Percentiles rank a stretch among this genome's conserved stretches.
Conservation (phyloP, 495 filamentous ascomycete species). For the Copromyces sp. region DNA sequence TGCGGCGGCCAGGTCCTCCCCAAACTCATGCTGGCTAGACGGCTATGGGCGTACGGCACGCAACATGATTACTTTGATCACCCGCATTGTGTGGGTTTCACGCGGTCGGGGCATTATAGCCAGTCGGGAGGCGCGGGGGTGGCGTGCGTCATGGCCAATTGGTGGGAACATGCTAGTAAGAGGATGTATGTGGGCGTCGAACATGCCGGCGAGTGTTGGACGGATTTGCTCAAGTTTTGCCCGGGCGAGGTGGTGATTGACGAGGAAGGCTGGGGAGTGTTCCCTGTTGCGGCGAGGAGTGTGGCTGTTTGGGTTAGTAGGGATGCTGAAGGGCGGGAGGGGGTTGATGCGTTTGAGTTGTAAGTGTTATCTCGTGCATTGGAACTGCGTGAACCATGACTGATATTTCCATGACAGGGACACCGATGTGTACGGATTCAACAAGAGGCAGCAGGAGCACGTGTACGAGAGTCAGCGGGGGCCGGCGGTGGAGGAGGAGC, state of each 20-base stretch:
- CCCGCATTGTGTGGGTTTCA: slow-evolving; percentile 57
- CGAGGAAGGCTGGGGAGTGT: slow-evolving; percentile 44
- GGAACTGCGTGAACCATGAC: not conserved
- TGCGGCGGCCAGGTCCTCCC: slow-evolving; percentile 48
- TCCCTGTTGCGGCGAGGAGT: slow-evolving; percentile 41
- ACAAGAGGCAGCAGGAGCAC: not conserved
- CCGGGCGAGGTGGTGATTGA: slow-evolving; percentile 41
- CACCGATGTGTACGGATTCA: not conserved
- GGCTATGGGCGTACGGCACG: slow-evolving; percentile 59
- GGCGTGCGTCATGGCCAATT: slow-evolving; percentile 52
- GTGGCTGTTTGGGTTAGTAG: slow-evolving; percentile 54
- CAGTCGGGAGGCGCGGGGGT: slow-evolving; percentile 33
- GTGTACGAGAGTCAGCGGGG: not conserved
- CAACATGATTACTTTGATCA: slow-evolving; percentile 63
- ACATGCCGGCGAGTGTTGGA: slow-evolving; percentile 50
- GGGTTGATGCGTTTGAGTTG: slow-evolving; percentile 21
- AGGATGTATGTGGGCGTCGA: slow-evolving; percentile 53
- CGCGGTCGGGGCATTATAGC: slow-evolving; percentile 36
- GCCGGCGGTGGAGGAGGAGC: not conserved
- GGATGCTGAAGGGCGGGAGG: slow-evolving; percentile 39
- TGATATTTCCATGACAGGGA: not conserved
- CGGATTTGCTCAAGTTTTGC: slow-evolving; percentile 48
- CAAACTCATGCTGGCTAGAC: slow-evolving; percentile 51
- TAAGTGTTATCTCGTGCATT: not conserved
- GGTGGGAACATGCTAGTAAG: slow-evolving; percentile 26